phyloP scores from a whole-genome alignment of 768 basidiomycete genomes.

The Lactifluus echinatus region DNA sequence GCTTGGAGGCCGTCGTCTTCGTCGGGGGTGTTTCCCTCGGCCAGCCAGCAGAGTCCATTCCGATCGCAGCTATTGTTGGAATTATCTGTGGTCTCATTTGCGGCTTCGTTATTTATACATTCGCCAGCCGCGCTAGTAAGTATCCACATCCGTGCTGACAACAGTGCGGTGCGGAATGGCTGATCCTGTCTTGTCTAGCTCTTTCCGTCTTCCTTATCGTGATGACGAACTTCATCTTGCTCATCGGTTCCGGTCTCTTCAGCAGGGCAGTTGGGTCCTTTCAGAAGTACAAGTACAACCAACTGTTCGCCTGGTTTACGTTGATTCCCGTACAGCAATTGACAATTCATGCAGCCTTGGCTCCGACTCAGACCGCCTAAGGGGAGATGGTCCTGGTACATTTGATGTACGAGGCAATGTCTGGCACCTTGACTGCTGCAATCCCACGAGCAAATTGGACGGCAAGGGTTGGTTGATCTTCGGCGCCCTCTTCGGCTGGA shows the following conservation, averaged over 20 bases:
- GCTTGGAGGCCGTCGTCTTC: slow-evolving; percentile 88
- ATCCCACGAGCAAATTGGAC: slow-evolving; percentile 44
- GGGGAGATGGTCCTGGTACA: slow-evolving; percentile 74
- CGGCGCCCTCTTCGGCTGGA: slow-evolving; percentile 81
- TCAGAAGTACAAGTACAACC: slow-evolving; percentile 57
- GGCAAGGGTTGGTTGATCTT: slow-evolving; percentile 73
- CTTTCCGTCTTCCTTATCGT: slow-evolving; percentile 80
- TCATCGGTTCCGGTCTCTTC: slow-evolving; percentile 93
- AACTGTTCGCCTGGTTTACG: slow-evolving; percentile 28
- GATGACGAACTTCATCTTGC: slow-evolving; percentile 86
- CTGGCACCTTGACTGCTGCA: slow-evolving; percentile 83
- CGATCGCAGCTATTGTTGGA: slow-evolving; percentile 83
- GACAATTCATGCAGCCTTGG: slow-evolving; percentile 41
- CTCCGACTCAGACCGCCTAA: slow-evolving; percentile 55
- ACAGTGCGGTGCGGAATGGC: neutral
- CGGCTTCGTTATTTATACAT: slow-evolving; percentile 73
- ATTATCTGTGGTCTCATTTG: slow-evolving; percentile 66
- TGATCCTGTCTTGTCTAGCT: slow-evolving; percentile 33
- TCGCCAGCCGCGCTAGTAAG: slow-evolving; percentile 65
- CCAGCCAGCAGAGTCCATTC: slow-evolving; percentile 74
- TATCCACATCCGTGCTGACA: neutral
- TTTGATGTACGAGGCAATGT: slow-evolving; percentile 76
- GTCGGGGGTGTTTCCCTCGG: slow-evolving; percentile 90
- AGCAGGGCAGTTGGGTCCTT: slow-evolving; percentile 68
- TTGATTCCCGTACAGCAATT: neutral